Base-by-base conservation (phyloP, 495 filamentous ascomycete genomes). In the Trichoderma gamsii region DNA sequence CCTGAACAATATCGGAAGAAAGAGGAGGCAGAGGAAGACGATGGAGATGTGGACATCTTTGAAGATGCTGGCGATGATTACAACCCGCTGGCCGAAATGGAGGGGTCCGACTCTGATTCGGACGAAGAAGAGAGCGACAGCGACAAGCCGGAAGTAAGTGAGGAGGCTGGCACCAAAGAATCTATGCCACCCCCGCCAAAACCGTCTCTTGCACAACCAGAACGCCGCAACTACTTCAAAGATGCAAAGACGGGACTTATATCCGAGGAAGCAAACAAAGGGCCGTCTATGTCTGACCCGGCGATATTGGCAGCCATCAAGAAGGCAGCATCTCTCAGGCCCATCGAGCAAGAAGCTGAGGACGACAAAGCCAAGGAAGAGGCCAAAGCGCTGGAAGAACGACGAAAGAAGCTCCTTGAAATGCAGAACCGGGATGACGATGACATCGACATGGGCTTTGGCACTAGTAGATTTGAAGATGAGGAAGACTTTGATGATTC, bases 361-460 rank as follows among this genome's bases (percentile, higher is more conserved):
- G 80, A 81, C 27, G 83, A 85, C 38, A 76, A 77, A 2, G 78
- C 78, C 67, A 82, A 81, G 67, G 65, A 43, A 35, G 72, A 68
- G 66, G 71, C 72, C 13, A 74, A 76, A 44, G 83, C 82, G 3
- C 84, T 84, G 51, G 82, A 86, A 49, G 86, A 86, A 67, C 89
- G 88, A 29, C 86, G 89, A 23, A 87, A 86, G 73, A 87, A 87
- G 69, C 89, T 97, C 79, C 79, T 97, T 12, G 85, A 91, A 71
- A 84, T 87, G 59, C 85, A 88, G 56, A 90, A 90, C 70, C 85
- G 93, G 56, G 95, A 99, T 78, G 87, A 91, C 13, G 91, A 93
- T 56, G 95, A 99, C 78, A 85, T 99, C 80, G 95, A 99, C 72
- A 82, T 97, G 77, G 95, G 92, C 41, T 98, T 99, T 74, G 95